phyloP scores from a whole-genome alignment of 352 stramenopile genomes.

The Globisporangium uncinulatum region DNA sequence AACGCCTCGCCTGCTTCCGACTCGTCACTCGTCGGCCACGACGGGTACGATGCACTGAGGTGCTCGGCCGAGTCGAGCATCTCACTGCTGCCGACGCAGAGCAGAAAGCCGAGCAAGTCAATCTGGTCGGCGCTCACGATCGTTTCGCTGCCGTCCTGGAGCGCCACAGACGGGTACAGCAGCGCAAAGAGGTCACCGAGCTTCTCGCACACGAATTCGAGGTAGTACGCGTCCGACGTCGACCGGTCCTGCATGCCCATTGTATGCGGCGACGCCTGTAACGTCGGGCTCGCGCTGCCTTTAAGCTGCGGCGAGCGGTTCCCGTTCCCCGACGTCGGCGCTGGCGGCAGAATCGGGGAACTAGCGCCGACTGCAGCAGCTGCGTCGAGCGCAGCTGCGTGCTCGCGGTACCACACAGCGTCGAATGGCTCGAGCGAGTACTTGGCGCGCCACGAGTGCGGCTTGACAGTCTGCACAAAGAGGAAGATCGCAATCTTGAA shows the following conservation, averaged over 20 bases:
- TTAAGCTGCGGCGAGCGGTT: conserved; percentile 46
- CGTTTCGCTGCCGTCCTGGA: conserved; percentile 44
- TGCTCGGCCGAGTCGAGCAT: conserved; percentile 47
- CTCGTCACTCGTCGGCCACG: conserved; percentile 31
- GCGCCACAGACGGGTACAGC: conserved; percentile 50
- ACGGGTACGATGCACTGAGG: conserved; percentile 61
- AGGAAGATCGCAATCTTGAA: conserved; percentile 78
- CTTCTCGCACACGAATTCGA: conserved; percentile 76
- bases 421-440: conserved; percentile 77
- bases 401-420: conserved; percentile 73
- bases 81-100: conserved; percentile 51
- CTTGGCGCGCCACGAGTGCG: conserved; percentile 66
- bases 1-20: conserved; percentile 13
- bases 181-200: conserved; percentile 69
- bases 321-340: conserved; percentile 9
- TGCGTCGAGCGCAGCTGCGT: conserved; percentile 38
- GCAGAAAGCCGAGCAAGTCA: conserved; percentile 67
- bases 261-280: conserved; percentile 64
- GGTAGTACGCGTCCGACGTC: conserved; percentile 73
- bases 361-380: conserved; percentile 26
- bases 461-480: conserved; percentile 77
- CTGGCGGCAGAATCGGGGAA: conserved; percentile 7
- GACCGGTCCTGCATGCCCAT: conserved; percentile 76
- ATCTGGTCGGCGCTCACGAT: conserved; percentile 58
- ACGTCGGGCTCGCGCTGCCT: conserved; percentile 51